Evolutionary conservation across 1,284 basidiomycete genomes (phyloP).

Genomic region (Afroboletus lepidellus): DNA sequence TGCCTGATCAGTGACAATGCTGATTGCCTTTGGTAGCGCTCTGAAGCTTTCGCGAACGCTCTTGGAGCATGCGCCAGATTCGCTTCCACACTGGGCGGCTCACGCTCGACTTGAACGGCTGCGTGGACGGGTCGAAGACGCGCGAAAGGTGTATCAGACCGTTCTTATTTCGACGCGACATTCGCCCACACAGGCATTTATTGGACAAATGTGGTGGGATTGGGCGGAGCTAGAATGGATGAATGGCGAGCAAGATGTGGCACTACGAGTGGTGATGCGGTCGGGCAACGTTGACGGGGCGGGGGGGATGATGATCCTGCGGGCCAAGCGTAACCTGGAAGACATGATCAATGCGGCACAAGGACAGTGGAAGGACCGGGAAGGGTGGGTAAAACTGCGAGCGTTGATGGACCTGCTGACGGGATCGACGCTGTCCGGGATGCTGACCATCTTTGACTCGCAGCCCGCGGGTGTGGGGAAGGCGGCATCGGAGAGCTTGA

Average conservation of each 20-base stretch:
- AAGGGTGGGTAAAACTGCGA: constrained; percentile 61
- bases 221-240: constrained; percentile 93
- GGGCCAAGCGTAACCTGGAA: constrained; percentile 58
- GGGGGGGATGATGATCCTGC: constrained; percentile 52
- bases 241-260: constrained; percentile 47
- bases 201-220: constrained; percentile 73
- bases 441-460: constrained; percentile 50
- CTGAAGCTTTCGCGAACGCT: constrained; percentile 71
- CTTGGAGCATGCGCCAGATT: constrained; percentile 62
- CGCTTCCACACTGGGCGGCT: constrained; percentile 73
- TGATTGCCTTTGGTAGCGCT: constrained; percentile 47
- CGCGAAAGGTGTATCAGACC: constrained; percentile 82
- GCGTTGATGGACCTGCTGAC: constrained; percentile 65
- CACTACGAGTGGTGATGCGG: constrained; percentile 53
- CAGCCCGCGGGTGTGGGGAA: constrained; percentile 29
- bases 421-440: constrained; percentile 39
- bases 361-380: constrained; percentile 50
- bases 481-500: constrained; percentile 54
- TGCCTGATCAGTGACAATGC: constrained; percentile 4
- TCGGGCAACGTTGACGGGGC: constrained; percentile 51
- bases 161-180: constrained; percentile 48
- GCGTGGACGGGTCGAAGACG: constrained; percentile 68
- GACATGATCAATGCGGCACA: constrained; percentile 39
- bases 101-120: constrained; percentile 81
- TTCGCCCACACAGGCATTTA: constrained; percentile 34